phyloP scores from a whole-genome alignment of 768 basidiomycete genomes.

The Mycena vitilis region DNA sequence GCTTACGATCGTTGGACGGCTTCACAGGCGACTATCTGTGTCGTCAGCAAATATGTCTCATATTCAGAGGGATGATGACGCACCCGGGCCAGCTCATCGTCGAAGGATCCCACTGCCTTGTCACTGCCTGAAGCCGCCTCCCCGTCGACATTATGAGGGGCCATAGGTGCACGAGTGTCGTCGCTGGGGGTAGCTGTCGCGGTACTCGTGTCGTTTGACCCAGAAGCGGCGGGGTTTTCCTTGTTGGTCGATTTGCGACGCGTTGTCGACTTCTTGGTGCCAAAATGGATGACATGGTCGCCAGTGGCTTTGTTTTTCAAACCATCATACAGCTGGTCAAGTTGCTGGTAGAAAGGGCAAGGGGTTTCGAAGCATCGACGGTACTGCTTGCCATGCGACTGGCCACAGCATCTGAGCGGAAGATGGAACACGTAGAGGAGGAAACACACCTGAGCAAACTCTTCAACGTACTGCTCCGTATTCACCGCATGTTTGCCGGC shows the following conservation, averaged over 20 bases:
- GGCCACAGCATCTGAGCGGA: neutral
- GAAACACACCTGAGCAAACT: conserved; percentile 6
- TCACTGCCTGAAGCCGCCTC: neutral
- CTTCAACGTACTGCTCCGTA: conserved; percentile 4
- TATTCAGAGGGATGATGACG: neutral
- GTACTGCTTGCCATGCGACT: conserved; percentile 15
- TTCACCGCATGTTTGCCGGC: neutral
- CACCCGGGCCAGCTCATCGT: neutral
- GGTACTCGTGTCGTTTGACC: neutral
- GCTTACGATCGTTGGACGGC: neutral
- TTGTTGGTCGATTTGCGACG: neutral
- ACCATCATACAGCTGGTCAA: neutral
- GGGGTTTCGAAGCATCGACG: neutral
- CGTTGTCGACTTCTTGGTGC: neutral
- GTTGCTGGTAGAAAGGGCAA: conserved; percentile 5
- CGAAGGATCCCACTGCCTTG: neutral
- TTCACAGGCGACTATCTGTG: neutral
- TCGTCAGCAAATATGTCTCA: neutral
- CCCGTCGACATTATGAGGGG: neutral
- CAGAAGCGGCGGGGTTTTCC: neutral
- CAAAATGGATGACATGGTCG: conserved; percentile 1
- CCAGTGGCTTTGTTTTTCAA: neutral
- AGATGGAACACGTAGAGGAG: neutral
- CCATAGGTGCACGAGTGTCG: neutral
- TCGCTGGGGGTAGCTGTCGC: neutral